Evolutionary conservation across 2,329 filamentous ascomycete species (phyloP).

Genomic region (Ophiostoma pallidulum): DNA sequence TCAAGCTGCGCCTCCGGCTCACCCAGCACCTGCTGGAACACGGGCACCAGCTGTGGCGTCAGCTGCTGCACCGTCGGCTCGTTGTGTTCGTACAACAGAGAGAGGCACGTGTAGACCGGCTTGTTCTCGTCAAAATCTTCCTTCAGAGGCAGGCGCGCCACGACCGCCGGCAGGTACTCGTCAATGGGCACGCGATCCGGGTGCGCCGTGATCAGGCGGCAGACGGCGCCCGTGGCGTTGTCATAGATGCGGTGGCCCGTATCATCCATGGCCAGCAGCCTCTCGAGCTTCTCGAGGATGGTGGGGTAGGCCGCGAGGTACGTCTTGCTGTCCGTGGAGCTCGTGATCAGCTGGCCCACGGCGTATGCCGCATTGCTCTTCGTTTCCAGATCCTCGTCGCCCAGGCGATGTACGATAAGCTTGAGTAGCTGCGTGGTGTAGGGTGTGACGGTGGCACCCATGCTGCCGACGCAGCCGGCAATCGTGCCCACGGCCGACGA

Average conservation of each 20-base stretch:
- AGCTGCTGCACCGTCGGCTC: constrained; percentile 61
- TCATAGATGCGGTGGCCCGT: constrained; percentile 64
- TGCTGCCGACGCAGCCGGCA: constrained; percentile 80
- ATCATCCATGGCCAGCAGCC: constrained; percentile 66
- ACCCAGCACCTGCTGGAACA: constrained; percentile 65
- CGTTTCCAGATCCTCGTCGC: constrained; percentile 81
- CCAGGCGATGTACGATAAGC: constrained; percentile 74
- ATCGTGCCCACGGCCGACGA: constrained; percentile 86
- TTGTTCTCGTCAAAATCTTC: constrained; percentile 97
- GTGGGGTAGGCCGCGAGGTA: constrained; percentile 65
- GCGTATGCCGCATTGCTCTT: constrained; percentile 95
- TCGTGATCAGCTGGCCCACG: constrained; percentile 71
- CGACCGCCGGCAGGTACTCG: constrained; percentile 72
- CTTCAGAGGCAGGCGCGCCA: constrained; percentile 72
- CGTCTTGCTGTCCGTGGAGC: constrained; percentile 65
- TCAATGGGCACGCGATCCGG: constrained; percentile 71
- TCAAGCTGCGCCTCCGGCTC: constrained; percentile 68
- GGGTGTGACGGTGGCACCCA: constrained; percentile 70
- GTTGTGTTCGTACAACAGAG: constrained; percentile 66
- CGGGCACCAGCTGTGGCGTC: constrained; percentile 57
- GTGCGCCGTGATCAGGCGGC: constrained; percentile 84
- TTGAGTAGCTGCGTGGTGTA: constrained; percentile 70
- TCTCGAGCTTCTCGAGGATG: constrained; percentile 79
- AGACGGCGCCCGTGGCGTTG: constrained; percentile 86
- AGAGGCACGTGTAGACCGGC: constrained; percentile 83